These are phyloP conservation scores for Leccinum uliginosum DNA, from an alignment of 768 basidiomycete species.

Conservation along the genomic window DNA sequence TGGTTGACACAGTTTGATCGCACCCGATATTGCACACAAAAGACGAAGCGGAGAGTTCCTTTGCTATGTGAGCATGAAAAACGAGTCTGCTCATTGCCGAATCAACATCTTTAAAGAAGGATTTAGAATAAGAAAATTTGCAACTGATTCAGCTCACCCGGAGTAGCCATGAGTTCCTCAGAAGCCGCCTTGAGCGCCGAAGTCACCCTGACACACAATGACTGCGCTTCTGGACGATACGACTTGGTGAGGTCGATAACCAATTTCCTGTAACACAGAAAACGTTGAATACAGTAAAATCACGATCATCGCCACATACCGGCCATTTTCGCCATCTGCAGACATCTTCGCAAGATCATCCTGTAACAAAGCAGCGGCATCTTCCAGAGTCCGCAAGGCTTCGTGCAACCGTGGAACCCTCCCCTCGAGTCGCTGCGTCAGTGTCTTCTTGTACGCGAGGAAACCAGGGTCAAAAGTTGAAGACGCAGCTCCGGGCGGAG, in stretches of 20 bases:
- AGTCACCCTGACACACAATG: conserved; percentile 40
- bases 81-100: conserved; percentile 33
- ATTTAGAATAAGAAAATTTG: conserved; percentile 2
- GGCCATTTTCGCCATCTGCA: conserved; percentile 37
- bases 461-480: conserved; percentile 43
- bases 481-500: conserved; percentile 37
- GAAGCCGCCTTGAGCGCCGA: conserved; percentile 37
- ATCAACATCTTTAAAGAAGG: conserved; percentile 2
- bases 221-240: conserved; percentile 51
- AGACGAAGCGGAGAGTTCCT: conserved; percentile 41
- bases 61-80: conserved; percentile 47
- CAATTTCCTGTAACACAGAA: conserved; percentile 34
- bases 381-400: conserved; percentile 39
- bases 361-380: conserved; percentile 52
- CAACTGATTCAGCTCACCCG: conserved; percentile 30
- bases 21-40: conserved; percentile 43
- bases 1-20: conserved; percentile 29
- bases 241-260: conserved; percentile 37
- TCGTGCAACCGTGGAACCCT: conserved; percentile 60
- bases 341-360: conserved; percentile 51
- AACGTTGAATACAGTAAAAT: background rate
- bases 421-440: conserved; percentile 62
- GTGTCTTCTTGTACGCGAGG: conserved; percentile 51
- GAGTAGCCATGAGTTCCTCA: conserved; percentile 27
- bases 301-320: conserved; percentile 33